Conservation (phyloP, 371 early-diverging fungal genomes). For the Homolaphlyctis polyrhiza region DNA sequence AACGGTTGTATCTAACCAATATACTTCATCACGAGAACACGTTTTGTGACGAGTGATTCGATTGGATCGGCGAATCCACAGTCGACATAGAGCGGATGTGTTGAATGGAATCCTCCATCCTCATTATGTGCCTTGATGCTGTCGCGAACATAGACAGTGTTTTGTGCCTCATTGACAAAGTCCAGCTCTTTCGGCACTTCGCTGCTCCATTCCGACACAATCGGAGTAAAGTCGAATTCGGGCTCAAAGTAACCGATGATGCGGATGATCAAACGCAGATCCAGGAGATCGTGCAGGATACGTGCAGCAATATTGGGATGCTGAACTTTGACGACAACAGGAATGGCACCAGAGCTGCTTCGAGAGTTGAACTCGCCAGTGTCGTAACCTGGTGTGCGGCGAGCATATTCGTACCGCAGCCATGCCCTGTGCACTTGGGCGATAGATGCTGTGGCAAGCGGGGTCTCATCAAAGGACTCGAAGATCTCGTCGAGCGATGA, state of each 20-base stretch:
- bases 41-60: conserved; percentile 1
- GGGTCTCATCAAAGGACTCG: conserved; percentile 15
- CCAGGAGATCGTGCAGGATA: conserved; percentile 17
- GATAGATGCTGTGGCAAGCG: conserved; percentile 34
- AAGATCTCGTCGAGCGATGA: conserved; percentile 12
- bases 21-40: conserved; percentile 19
- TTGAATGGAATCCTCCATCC: neutral
- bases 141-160: conserved; percentile 17
- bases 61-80: conserved; percentile 21
- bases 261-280: conserved; percentile 13
- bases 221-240: conserved; percentile 18
- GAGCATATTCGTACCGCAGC: neutral
- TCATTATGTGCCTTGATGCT: conserved; percentile 13
- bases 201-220: conserved; percentile 11
- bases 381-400: neutral
- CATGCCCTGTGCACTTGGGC: conserved; percentile 29
- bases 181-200: conserved; percentile 28
- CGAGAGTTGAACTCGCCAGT: conserved; percentile 18
- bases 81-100: conserved; percentile 12
- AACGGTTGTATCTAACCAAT: conserved; percentile 16
- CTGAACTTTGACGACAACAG: conserved; percentile 28
- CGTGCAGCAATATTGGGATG: conserved; percentile 13
- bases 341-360: neutral
- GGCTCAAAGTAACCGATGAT: conserved; percentile 17
- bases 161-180: conserved; percentile 21